Base-by-base conservation (phyloP, 805 yeast genomes). In the Candida peoriensis region DNA sequence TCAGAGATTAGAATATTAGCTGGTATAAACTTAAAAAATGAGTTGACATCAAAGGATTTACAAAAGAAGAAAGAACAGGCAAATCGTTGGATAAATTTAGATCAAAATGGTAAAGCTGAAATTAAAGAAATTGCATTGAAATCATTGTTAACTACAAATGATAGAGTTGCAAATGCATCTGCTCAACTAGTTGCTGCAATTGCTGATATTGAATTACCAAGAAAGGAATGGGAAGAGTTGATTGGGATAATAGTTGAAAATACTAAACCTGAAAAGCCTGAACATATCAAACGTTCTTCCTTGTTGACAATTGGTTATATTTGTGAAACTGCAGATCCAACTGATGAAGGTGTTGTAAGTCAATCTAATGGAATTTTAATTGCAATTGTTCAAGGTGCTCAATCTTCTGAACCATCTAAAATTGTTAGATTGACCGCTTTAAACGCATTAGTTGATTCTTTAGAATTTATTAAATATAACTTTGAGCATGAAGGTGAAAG, bases 301-400 rank as follows among this genome's bases (percentile, higher is more conserved):
- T 68, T 89, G 44, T 70, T 87, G 50, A 75, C 97, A 6, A 84
- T 93, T 51, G 98, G 98, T 36, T 93, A 87, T 61, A 90, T 93
- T 45, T 93, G 98, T 64, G 98, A 93, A 62, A 74, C 81, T 41
- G 90, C 95, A 5, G 96, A 93, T 57, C 93, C 96, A 19, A 61
- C 58, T 37, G 64, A 61, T 39, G 78, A 81, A 17, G 81, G 80
- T 21, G 79, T 90, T 42, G 78, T 81, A 8, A 70, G 85, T 5
- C 95, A 89, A 60, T 80, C 95, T 15, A 86, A 86, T 59, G 96
- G 96, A 36, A 87, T 93, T 37, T 70, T 93, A 46, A 88, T 94
- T 45, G 95, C 98, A 17, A 88, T 90, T 54, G 94, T 90, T 30
- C 97, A 93, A 66, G 97, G 97, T 46, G 97, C 95, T 4, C 95